Evolutionary conservation across 225 moss, liverwort and hornwort species (phyloP), one percentile per base, ranked within the genome.

Genomic region (Bryoerythrophyllum caledonicum): DNA sequence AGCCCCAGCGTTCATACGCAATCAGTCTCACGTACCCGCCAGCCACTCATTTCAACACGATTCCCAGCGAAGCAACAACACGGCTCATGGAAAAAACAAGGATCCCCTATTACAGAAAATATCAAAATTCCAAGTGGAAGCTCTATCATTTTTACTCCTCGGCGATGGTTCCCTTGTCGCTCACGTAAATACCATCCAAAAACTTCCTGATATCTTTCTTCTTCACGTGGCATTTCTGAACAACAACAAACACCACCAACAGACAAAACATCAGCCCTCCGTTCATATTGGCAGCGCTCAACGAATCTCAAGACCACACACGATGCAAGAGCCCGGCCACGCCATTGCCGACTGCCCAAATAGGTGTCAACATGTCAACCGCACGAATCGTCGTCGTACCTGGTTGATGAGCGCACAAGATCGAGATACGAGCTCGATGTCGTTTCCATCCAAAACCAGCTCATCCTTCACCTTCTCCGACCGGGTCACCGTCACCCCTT

Each of bases 381-480:
- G 12, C 0, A 74, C 58, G 32, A 2, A 53, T 43, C 69, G 61
- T 4, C 69, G 60, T 6, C 60, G 10, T 30, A 91, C 93, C 87
- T 93, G 93, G 72, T 93, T 91, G 44, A 93, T 93, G 15, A 91
- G 80, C 13, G 93, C 93, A 27, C 87, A 87, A 15, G 91, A 91
- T 35, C 91, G 73, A 38, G 91, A 91, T 4, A 93, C 93, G 15
- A 91, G 91, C 79, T 93, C 93, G 37, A 93, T 87, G 55, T 93
- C 93, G 64, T 91, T 93, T 37, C 93, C 93, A 41, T 91, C 91
- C 27, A 93, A 81, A 52, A 91, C 66, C 48, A 93, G 87, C 85
- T 93, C 93, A 41, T 93, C 91, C 86, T 93, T 93, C 12, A 91
- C 86, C 87, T 93, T 91, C 82, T 93, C 93, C 16, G 91, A 89